These are phyloP conservation scores for Arthrobotrys pseudoclavata DNA, from an alignment of 2,329 filamentous ascomycete species.

Conservation along the genomic window DNA sequence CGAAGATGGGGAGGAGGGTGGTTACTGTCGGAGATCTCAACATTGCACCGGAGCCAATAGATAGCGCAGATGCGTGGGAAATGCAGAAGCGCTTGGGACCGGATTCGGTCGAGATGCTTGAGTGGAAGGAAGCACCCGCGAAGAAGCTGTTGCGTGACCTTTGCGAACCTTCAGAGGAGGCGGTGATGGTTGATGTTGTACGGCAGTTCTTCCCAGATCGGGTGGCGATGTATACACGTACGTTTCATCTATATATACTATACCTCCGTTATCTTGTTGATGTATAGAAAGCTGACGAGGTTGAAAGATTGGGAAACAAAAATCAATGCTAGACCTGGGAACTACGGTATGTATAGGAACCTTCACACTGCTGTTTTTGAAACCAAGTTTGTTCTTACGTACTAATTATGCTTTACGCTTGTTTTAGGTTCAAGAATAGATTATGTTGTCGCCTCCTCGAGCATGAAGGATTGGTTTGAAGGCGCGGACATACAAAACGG, in stretches of 20 bases:
- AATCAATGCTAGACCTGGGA: constrained; percentile 93
- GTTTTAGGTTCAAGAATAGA: constrained; percentile 87
- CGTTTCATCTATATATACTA: constrained; percentile 29
- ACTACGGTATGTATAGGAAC: constrained; percentile 69
- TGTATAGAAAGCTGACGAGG: constrained; percentile 1
- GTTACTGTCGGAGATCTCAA: constrained; percentile 91
- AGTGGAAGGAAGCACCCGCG: constrained; percentile 61
- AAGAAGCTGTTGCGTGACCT: constrained; percentile 61
- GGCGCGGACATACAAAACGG: constrained; percentile 92
- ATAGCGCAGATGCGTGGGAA: constrained; percentile 81
- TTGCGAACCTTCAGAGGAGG: constrained; percentile 60
- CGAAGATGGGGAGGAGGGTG: constrained; percentile 81
- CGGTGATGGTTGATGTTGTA: constrained; percentile 78
- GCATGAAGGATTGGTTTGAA: constrained; percentile 83
- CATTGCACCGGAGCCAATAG: constrained; percentile 77
- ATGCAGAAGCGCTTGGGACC: constrained; percentile 76
- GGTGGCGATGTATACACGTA: constrained; percentile 90
- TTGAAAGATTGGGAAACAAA: constrained; percentile 81
- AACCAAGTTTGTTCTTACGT: neutral
- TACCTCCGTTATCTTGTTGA: neutral
- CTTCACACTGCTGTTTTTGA: neutral
- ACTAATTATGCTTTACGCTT: constrained; percentile 5
- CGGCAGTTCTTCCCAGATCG: constrained; percentile 84
- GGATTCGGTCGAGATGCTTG: constrained; percentile 46
- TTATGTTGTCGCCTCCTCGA: constrained; percentile 85